phyloP scores from a whole-genome alignment of 208 protist genomes.

The Trypanosoma grayi region DNA sequence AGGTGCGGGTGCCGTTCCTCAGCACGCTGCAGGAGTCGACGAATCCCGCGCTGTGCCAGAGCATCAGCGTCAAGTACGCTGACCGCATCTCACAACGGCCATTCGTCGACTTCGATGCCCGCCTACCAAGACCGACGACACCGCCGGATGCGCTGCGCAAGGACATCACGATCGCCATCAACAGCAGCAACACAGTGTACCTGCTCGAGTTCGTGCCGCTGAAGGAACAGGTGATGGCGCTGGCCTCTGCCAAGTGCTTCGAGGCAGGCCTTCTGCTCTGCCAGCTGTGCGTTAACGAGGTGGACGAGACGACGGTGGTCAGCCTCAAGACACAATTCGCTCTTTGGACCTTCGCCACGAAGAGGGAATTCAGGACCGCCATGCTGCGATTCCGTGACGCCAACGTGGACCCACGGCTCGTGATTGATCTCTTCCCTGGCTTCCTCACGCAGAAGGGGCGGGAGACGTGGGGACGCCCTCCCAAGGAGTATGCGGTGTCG shows the following conservation, averaged over 20 bases:
- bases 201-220: conserved; percentile 33
- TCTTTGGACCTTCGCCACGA: conserved; percentile 35
- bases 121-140: conserved; percentile 26
- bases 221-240: conserved; percentile 23
- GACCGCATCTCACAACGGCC: conserved; percentile 37
- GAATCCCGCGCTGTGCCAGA: conserved; percentile 23
- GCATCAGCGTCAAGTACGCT: conserved; percentile 15
- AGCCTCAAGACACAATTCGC: conserved; percentile 36
- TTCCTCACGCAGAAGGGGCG: conserved; percentile 19
- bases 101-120: conserved; percentile 51
- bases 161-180: conserved; percentile 33
- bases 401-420: conserved; percentile 41
- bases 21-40: conserved; percentile 20
- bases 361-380: conserved; percentile 31
- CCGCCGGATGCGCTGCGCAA: conserved; percentile 21
- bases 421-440: conserved; percentile 45
- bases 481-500: conserved; percentile 4
- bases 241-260: conserved; percentile 30
- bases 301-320: conserved; percentile 26
- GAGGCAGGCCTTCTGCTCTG: conserved; percentile 48
- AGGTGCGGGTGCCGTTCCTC: conserved; percentile 65
- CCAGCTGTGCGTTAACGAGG: conserved; percentile 55
- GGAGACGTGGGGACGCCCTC: conserved; percentile 14
- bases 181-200: conserved; percentile 29
- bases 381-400: conserved; percentile 47